Evolutionary conservation across 73 alveolate species (phyloP).

Genomic region (Paramecium bursaria): DNA sequence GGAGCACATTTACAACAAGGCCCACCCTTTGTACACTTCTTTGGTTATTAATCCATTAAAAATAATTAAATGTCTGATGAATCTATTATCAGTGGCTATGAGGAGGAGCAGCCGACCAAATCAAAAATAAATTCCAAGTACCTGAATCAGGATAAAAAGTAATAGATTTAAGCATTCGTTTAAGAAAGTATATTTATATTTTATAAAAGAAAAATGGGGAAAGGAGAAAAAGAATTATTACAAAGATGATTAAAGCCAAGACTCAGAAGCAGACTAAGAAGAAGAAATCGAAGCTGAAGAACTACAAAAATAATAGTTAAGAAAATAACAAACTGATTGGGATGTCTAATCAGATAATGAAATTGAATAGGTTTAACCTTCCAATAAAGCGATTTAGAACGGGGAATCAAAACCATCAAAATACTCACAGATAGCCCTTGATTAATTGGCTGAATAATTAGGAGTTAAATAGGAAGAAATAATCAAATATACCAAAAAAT

Average conservation of each 20-base stretch:
- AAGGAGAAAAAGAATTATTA: slow-evolving; percentile 24
- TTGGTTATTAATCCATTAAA: not conserved
- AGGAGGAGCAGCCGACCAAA: not conserved
- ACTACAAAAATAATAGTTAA: not conserved
- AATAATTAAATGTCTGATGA: slow-evolving; percentile 5
- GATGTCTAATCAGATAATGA: slow-evolving; percentile 16
- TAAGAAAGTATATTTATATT: not conserved
- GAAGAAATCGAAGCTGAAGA: slow-evolving; percentile 57
- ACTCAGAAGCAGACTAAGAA: slow-evolving; percentile 48
- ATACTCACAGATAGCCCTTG: not conserved
- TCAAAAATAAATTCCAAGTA: too few relatives aligned
- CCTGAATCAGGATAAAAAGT: not conserved
- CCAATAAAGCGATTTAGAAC: not conserved
- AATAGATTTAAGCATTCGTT: not conserved
- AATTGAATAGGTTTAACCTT: too few relatives aligned
- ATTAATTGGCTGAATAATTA: not conserved
- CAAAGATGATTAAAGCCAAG: slow-evolving; percentile 44
- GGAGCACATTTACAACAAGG: slow-evolving; percentile 63
- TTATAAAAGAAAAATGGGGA: slow-evolving; percentile 63
- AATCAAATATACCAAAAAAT: not conserved
- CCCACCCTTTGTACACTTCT: not conserved
- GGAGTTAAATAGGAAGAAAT: slow-evolving; percentile 22
- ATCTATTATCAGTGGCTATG: not conserved
- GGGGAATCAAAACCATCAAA: not conserved
- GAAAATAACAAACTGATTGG: slow-evolving; percentile 18